Base-by-base conservation (phyloP, 805 yeast species). In the Metschnikowia hibisci region DNA sequence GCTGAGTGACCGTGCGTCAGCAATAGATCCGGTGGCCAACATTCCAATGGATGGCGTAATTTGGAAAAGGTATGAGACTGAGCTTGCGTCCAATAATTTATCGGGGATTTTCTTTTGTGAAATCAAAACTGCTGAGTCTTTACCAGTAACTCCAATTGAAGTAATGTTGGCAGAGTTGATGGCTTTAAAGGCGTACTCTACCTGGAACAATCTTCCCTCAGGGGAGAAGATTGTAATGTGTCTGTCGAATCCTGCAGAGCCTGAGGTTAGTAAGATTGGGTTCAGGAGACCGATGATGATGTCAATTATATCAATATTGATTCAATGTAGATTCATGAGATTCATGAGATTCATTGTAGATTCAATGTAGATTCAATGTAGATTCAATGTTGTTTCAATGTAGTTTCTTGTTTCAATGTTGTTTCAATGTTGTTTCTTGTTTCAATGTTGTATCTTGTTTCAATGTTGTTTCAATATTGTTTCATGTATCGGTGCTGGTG, bases 211-310 rank as follows among this genome's bases (percentile, higher is more conserved):
- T 67, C 99, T 82, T 35, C 99, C 99, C 64, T 93, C 99, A 15
- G 99, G 99, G 31, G 98, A 91, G 72, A 93, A 93, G 57, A 93
- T 90, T 23, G 99, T 93, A 65, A 93, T 93, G 66, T 93, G 99
- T 74, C 99, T 86, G 72, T 93, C 99, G 65, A 90, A 93, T 42
- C 99, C 99, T n/a, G 98, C 96, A 50, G 82, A 74, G 50, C 80
- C 82, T 73, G 35, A 67, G 39, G 77, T 76, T 44, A 75, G 74
- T 74, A 71, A 10, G 6, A 7, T 12, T 8, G 9, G 12, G 13
- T 10, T n/a, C 4, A 27, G 29, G 12, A 27, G 29, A 20, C n/a
- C n/a, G n/a, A n/a, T n/a, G n/a, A n/a, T n/a, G n/a, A n/a, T 4
- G 22, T 3, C 8, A 20, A 2, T 2, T 20, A 8, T 8, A 6